These are phyloP conservation scores for Apophysomyces trapeziformis DNA, from an alignment of 371 early-diverging fungal species.

Conservation along the genomic window DNA sequence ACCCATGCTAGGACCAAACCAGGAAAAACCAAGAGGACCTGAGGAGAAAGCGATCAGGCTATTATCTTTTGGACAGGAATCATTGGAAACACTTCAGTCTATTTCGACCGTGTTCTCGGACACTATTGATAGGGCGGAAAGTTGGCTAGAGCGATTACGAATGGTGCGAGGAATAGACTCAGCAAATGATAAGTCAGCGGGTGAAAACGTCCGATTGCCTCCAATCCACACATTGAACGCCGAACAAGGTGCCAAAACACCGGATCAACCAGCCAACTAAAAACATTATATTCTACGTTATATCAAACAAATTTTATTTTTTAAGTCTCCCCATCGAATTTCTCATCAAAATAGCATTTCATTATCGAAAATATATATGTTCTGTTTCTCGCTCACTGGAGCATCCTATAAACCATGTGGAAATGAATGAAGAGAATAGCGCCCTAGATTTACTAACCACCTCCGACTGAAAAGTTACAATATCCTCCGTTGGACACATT, in stretches of 20 bases:
- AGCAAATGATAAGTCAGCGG: conserved; percentile 1
- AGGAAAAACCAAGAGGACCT: conserved; percentile 26
- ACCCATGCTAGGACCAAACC: conserved; percentile 30
- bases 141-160: conserved; percentile 67
- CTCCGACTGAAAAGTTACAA: no score
- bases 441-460: no score
- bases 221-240: conserved; percentile 1
- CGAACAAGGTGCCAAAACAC: background rate
- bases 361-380: no score
- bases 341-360: background rate
- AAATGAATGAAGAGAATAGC: no score
- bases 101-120: conserved; percentile 78
- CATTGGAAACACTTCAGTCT: conserved; percentile 77
- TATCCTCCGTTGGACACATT: no score
- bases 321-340: background rate
- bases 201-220: background rate
- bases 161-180: conserved; percentile 32
- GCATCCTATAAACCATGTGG: no score
- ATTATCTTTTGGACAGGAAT: conserved; percentile 80
- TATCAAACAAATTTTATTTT: no score
- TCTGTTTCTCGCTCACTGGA: no score
- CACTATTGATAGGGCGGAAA: conserved; percentile 79
- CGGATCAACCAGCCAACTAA: background rate
- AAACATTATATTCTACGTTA: no score
- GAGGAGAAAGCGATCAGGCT: conserved; percentile 42